Base-by-base conservation (phyloP, 2,329 filamentous ascomycete genomes). In the Blastomyces percursus region DNA sequence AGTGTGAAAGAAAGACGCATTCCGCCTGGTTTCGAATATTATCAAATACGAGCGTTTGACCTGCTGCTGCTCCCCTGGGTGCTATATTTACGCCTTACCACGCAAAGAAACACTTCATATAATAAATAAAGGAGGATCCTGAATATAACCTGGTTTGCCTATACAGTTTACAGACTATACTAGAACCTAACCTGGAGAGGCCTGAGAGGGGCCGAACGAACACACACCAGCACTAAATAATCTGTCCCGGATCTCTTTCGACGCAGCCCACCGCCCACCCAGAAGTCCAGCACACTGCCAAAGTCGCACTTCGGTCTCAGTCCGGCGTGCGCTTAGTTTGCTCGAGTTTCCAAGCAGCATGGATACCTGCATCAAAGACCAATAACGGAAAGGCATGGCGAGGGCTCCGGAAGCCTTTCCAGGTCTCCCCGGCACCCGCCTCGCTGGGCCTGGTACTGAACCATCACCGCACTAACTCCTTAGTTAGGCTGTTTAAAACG, bases 361-460 rank as follows among this genome's bases (percentile, higher is more conserved):
- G 56, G 56, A 44, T 46, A 59, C 38, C 40, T 30, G 56, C 59
- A 38, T 30, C 16, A 38, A 21, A 24, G 46, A 24, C 46, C 48
- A 52, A 60, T 51, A 24, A 32, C n/a, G 19, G 12, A n/a, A 24
- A 11, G 35, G 16, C 40, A 44, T 52, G 59, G 46, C 59, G 35
- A 35, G 19, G 12, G 4, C 19, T 6, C 59, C 59, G 59, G 59
- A 60, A 52, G 14, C 8, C 46, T 52, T 40, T 60, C 21, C 44
- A 32, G 8, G 9, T 56, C 44, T 50, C 48, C 48, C 59, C 59
- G 59, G 59, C 27, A 60, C 59, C 59, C 59, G 59, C 59, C 59
- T 60, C 14, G 42, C 30, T 60, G 59, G 59, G 40, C 46, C 40
- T 59, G 56, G 56, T 46, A 48, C 56, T 19, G 56, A 32, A 52